Evolutionary conservation across 2,329 filamentous ascomycete genomes (phyloP).

Genomic region (Ceratocystis alfenasii): DNA sequence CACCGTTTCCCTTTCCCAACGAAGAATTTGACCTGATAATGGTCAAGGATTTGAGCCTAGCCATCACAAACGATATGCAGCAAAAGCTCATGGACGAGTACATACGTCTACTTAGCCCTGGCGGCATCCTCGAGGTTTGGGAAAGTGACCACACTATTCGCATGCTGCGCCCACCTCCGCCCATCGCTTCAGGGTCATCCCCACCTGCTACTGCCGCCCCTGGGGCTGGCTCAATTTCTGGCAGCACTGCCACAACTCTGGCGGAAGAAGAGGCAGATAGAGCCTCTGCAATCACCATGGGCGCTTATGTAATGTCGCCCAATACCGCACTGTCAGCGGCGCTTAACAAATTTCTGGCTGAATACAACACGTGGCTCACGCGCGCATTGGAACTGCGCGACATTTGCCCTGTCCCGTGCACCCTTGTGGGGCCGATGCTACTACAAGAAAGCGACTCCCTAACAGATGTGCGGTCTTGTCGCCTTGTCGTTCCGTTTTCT

Average conservation of each 20-base stretch:
- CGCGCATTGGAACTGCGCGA: constrained; percentile 61
- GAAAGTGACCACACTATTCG: constrained; percentile 76
- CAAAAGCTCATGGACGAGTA: constrained; percentile 55
- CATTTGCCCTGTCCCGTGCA: constrained; percentile 64
- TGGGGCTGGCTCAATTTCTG: constrained; percentile 20
- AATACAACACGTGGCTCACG: constrained; percentile 73
- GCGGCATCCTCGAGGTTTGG: constrained; percentile 77
- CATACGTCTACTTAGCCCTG: constrained; percentile 61
- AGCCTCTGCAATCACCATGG: constrained; percentile 55
- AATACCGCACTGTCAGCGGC: constrained; percentile 72
- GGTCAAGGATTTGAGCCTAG: constrained; percentile 69
- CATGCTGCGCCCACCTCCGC: constrained; percentile 68
- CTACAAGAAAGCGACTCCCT: constrained; percentile 68
- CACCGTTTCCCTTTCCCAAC: constrained; percentile 65
- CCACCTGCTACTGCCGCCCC: constrained; percentile 28
- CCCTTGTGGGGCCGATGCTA: constrained; percentile 61
- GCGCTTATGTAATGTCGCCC: constrained; percentile 69
- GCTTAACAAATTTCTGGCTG: constrained; percentile 67
- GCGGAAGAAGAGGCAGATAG: constrained; percentile 40
- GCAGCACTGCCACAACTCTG: background rate
- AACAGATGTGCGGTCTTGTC: constrained; percentile 55
- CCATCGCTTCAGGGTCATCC: constrained; percentile 32
- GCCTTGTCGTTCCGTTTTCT: constrained; percentile 75
- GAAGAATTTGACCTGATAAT: constrained; percentile 80
- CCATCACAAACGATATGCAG: constrained; percentile 47